Percentiles rank a stretch among this genome's conserved stretches.
Conservation (phyloP, 169 alveolate genomes). For the Eimeria praecox region DNA sequence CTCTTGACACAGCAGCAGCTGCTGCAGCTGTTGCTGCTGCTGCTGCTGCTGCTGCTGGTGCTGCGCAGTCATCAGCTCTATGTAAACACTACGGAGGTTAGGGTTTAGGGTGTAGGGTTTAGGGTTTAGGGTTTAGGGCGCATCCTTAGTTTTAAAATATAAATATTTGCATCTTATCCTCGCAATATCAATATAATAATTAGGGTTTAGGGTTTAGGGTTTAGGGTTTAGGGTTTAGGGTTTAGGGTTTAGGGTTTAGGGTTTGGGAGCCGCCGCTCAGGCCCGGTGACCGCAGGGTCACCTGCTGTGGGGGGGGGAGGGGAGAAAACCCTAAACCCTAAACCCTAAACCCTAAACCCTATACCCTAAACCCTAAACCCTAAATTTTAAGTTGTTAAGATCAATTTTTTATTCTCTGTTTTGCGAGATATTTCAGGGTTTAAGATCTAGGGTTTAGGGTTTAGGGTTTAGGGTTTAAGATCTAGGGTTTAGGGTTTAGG, state of each 20-base stretch:
- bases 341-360: conserved; percentile 8
- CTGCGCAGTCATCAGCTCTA: not conserved
- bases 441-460: not conserved
- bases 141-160: not conserved
- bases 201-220: not conserved
- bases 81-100: not conserved
- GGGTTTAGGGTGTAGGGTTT: conserved; percentile 35
- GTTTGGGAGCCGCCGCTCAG: not conserved
- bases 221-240: not conserved
- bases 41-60: not conserved
- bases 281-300: not conserved
- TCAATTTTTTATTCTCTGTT: not conserved
- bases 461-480: conserved; percentile 9
- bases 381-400: not conserved
- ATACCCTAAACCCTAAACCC: not conserved
- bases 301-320: not conserved
- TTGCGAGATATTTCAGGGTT: not conserved
- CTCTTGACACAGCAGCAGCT: not conserved
- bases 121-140: conserved; percentile 7
- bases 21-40: conserved; percentile 22
- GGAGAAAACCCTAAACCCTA: not conserved
- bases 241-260: conserved; percentile 18
- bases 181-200: too few species aligned
- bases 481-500: not conserved
- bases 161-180: not conserved